Base-by-base conservation (phyloP, 495 filamentous ascomycete genomes). In the Monascus purpureus region DNA sequence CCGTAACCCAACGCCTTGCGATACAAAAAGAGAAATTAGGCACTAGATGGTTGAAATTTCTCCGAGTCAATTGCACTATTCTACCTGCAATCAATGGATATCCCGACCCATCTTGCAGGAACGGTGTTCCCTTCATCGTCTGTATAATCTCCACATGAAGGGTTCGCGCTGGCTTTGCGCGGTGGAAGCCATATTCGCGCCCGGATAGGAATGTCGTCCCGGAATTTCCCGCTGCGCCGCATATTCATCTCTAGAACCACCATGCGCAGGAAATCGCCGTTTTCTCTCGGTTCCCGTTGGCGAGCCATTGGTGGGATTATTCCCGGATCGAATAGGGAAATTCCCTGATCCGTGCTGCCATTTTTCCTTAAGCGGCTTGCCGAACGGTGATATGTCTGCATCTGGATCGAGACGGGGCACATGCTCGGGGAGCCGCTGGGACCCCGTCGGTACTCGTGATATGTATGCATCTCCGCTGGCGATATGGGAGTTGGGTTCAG, bases 231-330 rank as follows among this genome's bases (percentile, higher is more conserved):
- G 27, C 67, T 70, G 43, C 83, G 77, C 18, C 87, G 78, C 90
- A 97, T 97, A 37, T 88, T 82, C 80, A 94, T 93, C 57, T 97
- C 90, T 46, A 95, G 67, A 33, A 95, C 88, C 17, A 92, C 82
- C 45, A 96, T 77, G 17, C 90, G 75, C 31, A 97, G 75, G 57
- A 96, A 97, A 42, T 95, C 80, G 15, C 79, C 72, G 49, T 97
- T 97, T 51, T 97, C 90, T 23, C 90, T 72, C 41, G 83, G 73
- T 50, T 95, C 90, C 9, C 90, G 75, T 49, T 87, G 87, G 9
- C 84, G 77, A 8, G 79, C 65, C 32, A 68, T 53, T 2, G 70
- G 59, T 0, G 59, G 53, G 17, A n/a, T n/a, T n/a, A 50, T 39
- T 28, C 65, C 60, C 8, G 65, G 59, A 24, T 61, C 56, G 22